These are phyloP conservation scores for Nemania serpens DNA, from an alignment of 2,329 filamentous ascomycete genomes.

Conservation along the genomic window DNA sequence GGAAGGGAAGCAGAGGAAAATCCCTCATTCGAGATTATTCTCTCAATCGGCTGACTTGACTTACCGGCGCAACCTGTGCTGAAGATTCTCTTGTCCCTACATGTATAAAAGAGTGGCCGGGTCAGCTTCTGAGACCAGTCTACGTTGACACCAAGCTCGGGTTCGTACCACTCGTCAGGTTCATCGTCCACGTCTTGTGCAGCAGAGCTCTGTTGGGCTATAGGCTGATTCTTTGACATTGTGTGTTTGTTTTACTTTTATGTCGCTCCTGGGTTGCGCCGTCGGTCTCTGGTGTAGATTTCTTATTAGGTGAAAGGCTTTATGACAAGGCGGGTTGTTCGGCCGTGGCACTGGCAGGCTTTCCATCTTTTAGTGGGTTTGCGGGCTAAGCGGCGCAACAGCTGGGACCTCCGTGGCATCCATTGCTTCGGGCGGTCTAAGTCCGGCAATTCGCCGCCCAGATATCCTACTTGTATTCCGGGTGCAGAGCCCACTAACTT, in stretches of 20 bases:
- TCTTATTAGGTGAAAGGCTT: neutral
- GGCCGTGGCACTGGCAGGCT: neutral
- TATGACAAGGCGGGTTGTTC: slow-evolving; percentile 4
- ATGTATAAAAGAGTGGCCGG: neutral
- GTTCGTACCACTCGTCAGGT: slow-evolving; percentile 88
- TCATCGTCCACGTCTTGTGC: slow-evolving; percentile 73
- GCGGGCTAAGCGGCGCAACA: neutral
- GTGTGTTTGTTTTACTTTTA: neutral
- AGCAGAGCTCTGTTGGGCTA: slow-evolving; percentile 45
- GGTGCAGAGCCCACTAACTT: neutral
- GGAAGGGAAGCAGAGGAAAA: slow-evolving; percentile 3
- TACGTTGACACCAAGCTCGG: neutral
- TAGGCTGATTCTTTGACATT: slow-evolving; percentile 64
- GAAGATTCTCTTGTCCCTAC: slow-evolving; percentile 96
- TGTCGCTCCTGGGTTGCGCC: neutral
- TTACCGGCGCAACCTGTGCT: slow-evolving; percentile 91
- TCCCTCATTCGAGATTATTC: slow-evolving; percentile 5
- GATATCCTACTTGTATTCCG: too few species aligned
- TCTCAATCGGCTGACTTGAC: slow-evolving; percentile 8
- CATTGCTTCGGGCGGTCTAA: slow-evolving; percentile 9
- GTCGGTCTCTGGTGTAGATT: neutral
- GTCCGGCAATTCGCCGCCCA: slow-evolving; percentile 12
- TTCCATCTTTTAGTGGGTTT: slow-evolving; percentile 15
- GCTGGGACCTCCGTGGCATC: neutral
- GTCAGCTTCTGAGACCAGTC: slow-evolving; percentile 18